Evolutionary conservation across 192 early-diverging fungal genomes (phyloP).

Genomic region (Entomortierella lignicola): DNA sequence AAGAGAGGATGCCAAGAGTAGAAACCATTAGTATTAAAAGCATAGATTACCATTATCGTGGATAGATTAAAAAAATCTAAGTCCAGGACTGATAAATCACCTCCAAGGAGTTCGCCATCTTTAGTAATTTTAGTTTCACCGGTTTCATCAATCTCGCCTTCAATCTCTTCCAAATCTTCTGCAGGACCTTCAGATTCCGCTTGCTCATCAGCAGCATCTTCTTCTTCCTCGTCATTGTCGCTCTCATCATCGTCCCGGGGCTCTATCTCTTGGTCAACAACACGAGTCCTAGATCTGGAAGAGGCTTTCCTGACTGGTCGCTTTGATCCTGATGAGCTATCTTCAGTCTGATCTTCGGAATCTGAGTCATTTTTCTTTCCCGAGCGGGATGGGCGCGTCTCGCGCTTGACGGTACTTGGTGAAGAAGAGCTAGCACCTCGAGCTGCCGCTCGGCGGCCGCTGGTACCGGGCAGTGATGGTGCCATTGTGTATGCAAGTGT

Average conservation of each 20-base stretch:
- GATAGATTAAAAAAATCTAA: neutral
- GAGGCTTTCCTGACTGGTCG: conserved; percentile 8
- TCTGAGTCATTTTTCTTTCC: conserved; percentile 30
- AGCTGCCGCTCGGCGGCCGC: conserved; percentile 10
- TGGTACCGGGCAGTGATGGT: conserved; percentile 32
- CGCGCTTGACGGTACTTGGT: neutral
- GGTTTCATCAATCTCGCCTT: conserved; percentile 60
- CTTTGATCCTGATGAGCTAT: conserved; percentile 24
- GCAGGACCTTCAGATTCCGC: conserved; percentile 43
- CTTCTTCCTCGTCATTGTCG: conserved; percentile 5
- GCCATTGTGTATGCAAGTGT: conserved; percentile 8
- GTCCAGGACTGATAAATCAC: conserved; percentile 37
- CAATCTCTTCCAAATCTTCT: conserved; percentile 39
- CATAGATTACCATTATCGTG: neutral
- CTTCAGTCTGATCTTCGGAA: conserved; percentile 22
- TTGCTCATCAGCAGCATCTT: neutral
- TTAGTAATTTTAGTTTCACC: conserved; percentile 81
- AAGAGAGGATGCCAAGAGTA: neutral
- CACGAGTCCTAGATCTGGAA: conserved; percentile 7
- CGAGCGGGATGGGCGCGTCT: neutral
- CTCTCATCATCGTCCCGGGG: conserved; percentile 1
- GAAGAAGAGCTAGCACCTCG: conserved; percentile 11
- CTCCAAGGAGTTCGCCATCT: conserved; percentile 79
- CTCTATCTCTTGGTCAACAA: neutral
- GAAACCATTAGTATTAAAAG: neutral